Percentiles rank a stretch among this genome's conserved stretches.
These are phyloP conservation scores for Micractinium conductrix DNA, from an alignment of 139 green algal species.

Conservation along the genomic window DNA sequence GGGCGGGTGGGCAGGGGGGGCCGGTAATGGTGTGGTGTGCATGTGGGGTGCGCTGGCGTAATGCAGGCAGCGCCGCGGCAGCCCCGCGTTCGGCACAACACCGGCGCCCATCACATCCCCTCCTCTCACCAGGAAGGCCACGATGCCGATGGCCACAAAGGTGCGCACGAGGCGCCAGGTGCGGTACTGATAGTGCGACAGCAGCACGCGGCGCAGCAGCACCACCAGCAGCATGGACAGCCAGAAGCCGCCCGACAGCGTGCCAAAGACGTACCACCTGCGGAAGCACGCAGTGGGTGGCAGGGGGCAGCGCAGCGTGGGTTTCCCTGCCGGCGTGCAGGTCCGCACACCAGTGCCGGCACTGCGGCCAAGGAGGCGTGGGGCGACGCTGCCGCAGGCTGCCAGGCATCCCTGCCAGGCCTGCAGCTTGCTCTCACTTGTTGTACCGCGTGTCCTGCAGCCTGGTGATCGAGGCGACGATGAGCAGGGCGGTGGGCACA, in stretches of 20 bases:
- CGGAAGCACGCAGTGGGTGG: background rate
- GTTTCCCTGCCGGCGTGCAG: too few relatives aligned
- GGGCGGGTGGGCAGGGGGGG: slow-evolving; percentile 1
- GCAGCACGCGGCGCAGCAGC: slow-evolving; percentile 30
- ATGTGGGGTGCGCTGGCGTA: too few relatives aligned
- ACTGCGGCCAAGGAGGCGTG: too few relatives aligned
- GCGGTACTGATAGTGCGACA: slow-evolving; percentile 39
- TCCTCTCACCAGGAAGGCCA: slow-evolving; percentile 39
- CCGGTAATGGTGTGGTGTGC: too few relatives aligned
- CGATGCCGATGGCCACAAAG: slow-evolving; percentile 1
- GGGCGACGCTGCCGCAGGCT: too few relatives aligned
- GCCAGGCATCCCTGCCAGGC: too few relatives aligned
- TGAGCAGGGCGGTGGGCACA: slow-evolving; percentile 46
- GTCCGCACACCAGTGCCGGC: too few relatives aligned
- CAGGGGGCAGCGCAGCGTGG: too few relatives aligned
- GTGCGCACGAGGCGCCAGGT: slow-evolving; percentile 50
- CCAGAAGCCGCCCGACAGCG: slow-evolving; percentile 48
- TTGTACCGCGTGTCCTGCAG: slow-evolving; percentile 43
- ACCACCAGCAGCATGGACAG: slow-evolving; percentile 28
- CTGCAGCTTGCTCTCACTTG: too few relatives aligned
- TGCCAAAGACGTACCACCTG: slow-evolving; percentile 53
- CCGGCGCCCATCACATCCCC: background rate
- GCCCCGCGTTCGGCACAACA: too few relatives aligned
- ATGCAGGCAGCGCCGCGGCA: too few relatives aligned
- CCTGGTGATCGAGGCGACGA: slow-evolving; percentile 39